phyloP scores from a whole-genome alignment of 1,139 yeast species.

The Arxiozyma slooffiae region DNA sequence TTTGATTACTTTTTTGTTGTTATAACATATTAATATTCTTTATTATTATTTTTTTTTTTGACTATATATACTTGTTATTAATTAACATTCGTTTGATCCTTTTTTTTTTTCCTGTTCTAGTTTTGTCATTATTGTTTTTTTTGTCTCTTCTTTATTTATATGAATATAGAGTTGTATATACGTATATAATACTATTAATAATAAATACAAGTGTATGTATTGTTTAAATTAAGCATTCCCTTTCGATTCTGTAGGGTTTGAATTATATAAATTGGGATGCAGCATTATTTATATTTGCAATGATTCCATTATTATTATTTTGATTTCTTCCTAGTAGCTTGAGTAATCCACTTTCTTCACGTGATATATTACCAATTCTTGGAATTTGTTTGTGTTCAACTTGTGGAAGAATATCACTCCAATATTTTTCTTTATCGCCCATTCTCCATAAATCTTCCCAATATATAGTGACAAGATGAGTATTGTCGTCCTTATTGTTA shows the following conservation, averaged over 20 bases:
- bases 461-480: conserved; percentile 35
- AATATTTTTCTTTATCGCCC: conserved; percentile 42
- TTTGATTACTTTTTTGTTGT: neutral
- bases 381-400: conserved; percentile 21
- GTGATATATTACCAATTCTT: conserved; percentile 21
- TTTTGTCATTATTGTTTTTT: neutral
- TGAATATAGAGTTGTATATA: neutral
- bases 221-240: neutral
- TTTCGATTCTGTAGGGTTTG: neutral
- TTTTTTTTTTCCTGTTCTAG: neutral
- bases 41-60: neutral
- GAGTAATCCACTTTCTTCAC: conserved; percentile 28
- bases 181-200: too few species aligned
- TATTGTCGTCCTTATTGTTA: neutral
- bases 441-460: conserved; percentile 88
- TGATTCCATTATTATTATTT: neutral
- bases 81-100: neutral
- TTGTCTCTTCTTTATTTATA: neutral
- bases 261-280: neutral
- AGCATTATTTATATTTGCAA: neutral
- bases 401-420: conserved; percentile 20
- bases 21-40: neutral
- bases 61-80: neutral
- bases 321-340: conserved; percentile 18
- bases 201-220: neutral